phyloP scores from a whole-genome alignment of 2,329 filamentous ascomycete species.

The Colletotrichum phormii region DNA sequence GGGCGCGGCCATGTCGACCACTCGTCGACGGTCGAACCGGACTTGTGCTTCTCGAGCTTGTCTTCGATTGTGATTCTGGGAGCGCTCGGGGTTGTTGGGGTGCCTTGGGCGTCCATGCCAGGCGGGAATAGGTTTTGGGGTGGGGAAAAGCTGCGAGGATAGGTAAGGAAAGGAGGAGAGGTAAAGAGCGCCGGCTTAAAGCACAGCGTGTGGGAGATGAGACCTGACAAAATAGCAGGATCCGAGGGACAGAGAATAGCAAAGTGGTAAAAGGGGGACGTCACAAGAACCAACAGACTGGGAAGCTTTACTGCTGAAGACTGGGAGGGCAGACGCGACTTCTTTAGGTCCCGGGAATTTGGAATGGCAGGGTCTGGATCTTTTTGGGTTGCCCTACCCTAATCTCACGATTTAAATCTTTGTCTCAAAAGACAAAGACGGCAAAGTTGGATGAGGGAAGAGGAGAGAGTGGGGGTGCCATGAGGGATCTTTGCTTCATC shows the following conservation, averaged over 20 bases:
- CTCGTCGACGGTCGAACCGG: constrained; percentile 27
- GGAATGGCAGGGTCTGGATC: neutral
- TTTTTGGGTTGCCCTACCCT: constrained; percentile 24
- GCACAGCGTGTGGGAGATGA: constrained; percentile 6
- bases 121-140: neutral
- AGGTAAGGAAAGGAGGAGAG: neutral
- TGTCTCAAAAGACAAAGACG: constrained; percentile 21
- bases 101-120: constrained; percentile 5
- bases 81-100: neutral
- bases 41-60: constrained; percentile 23
- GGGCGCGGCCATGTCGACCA: constrained; percentile 17
- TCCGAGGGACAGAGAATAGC: neutral
- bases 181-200: constrained; percentile 15
- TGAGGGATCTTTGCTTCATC: constrained; percentile 18
- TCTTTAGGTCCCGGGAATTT: constrained; percentile 14
- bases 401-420: constrained; percentile 24
- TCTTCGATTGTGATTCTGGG: constrained; percentile 32
- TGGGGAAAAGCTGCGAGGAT: too few relatives aligned
- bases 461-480: constrained; percentile 20
- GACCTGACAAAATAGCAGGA: constrained; percentile 18
- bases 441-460: neutral
- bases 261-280: neutral
- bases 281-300: neutral
- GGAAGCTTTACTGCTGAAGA: neutral
- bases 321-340: neutral